phyloP scores from a whole-genome alignment of 2,329 filamentous ascomycete species.

The Bipolaris oryzae region DNA sequence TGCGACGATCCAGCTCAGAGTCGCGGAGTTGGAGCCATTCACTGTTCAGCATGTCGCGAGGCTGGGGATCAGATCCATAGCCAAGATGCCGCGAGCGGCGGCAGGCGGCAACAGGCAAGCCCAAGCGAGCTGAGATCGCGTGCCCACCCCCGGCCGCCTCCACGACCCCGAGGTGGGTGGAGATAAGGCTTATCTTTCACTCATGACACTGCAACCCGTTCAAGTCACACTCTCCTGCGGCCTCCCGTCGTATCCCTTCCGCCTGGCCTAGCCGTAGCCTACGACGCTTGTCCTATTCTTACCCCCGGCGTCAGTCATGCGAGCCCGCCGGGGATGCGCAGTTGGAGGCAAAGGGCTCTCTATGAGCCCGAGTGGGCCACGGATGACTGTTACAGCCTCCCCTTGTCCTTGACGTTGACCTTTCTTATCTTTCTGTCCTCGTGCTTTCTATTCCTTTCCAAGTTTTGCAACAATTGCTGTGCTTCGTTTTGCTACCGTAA shows the following conservation, averaged over 20 bases:
- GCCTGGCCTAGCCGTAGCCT: slow-evolving; percentile 23
- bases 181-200: slow-evolving; percentile 29
- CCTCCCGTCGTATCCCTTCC: slow-evolving; percentile 14
- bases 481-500: slow-evolving; percentile 5
- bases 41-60: slow-evolving; percentile 1
- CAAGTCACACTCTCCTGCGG: slow-evolving; percentile 18
- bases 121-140: slow-evolving; percentile 7
- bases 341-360: slow-evolving; percentile 9
- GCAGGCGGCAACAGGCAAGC: slow-evolving; percentile 12
- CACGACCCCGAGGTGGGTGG: background rate
- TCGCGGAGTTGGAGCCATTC: background rate
- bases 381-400: slow-evolving; percentile 21
- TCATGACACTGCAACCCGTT: slow-evolving; percentile 21
- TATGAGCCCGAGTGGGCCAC: slow-evolving; percentile 19
- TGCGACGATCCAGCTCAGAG: too few species aligned
- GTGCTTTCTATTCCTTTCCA: background rate
- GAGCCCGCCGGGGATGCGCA: slow-evolving; percentile 24
- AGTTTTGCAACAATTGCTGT: slow-evolving; percentile 4
- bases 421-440: slow-evolving; percentile 6
- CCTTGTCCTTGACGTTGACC: slow-evolving; percentile 1
- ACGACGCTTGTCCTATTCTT: slow-evolving; percentile 25
- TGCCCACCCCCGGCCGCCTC: background rate
- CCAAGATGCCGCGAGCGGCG: slow-evolving; percentile 34
- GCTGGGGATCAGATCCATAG: slow-evolving; percentile 8
- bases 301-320: slow-evolving; percentile 24